Conservation (phyloP, 2,329 filamentous ascomycete species). For the Verruconis gallopava region DNA sequence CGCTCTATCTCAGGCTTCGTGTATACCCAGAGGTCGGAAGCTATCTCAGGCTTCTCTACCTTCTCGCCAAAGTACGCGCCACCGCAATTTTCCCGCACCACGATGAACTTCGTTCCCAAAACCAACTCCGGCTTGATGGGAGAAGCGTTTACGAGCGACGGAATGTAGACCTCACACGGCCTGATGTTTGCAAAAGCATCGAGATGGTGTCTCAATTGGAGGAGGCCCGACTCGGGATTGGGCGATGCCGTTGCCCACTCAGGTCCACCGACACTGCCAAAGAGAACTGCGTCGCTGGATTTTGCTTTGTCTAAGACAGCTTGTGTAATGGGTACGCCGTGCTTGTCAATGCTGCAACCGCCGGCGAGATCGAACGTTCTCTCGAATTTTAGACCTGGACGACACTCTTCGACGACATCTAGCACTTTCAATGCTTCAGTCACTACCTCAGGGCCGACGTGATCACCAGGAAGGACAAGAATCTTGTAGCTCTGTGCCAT, state of each 20-base stretch:
- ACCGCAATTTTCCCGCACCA: conserved; percentile 38
- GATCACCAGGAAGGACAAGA: conserved; percentile 35
- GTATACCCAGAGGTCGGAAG: conserved; percentile 38
- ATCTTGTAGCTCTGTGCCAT: conserved; percentile 17
- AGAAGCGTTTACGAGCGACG: conserved; percentile 25
- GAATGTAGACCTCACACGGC: conserved; percentile 34
- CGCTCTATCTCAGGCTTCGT: conserved; percentile 33
- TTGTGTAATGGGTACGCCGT: conserved; percentile 32
- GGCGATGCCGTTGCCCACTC: conserved; percentile 31
- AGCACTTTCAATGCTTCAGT: conserved; percentile 35
- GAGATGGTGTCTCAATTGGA: conserved; percentile 27
- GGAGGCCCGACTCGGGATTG: conserved; percentile 33
- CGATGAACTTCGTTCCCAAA: conserved; percentile 34
- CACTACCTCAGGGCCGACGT: conserved; percentile 40
- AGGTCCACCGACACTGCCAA: conserved; percentile 36
- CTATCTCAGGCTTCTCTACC: conserved; percentile 29
- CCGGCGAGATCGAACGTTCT: conserved; percentile 22
- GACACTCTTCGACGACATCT: conserved; percentile 23
- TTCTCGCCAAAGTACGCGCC: conserved; percentile 40
- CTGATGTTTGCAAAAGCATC: conserved; percentile 40
- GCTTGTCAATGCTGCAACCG: conserved; percentile 31
- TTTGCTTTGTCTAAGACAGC: conserved; percentile 29
- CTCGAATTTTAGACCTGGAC: conserved; percentile 17
- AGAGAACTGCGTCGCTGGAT: conserved; percentile 33
- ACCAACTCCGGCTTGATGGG: conserved; percentile 35